These are phyloP conservation scores for Ploettnerulaceae sp. DNA, from an alignment of 2,329 filamentous ascomycete genomes.

Conservation along the genomic window DNA sequence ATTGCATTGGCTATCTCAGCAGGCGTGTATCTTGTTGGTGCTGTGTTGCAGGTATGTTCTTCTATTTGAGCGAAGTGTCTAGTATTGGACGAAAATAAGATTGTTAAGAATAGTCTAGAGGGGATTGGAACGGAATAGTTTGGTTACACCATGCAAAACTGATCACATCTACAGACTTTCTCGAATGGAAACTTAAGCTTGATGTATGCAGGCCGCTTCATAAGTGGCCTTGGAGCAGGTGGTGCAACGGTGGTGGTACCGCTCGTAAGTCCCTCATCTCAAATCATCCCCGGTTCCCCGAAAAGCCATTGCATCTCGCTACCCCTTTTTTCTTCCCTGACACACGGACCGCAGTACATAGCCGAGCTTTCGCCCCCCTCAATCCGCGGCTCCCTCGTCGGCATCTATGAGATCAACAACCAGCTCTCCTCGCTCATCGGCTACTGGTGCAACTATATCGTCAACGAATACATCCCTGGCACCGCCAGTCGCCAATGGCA, in stretches of 20 bases:
- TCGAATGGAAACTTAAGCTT: constrained; percentile 18
- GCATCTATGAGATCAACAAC: constrained; percentile 30
- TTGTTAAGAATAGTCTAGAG: too few relatives aligned
- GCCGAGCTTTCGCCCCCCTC: constrained; percentile 28
- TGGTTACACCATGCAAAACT: too few relatives aligned
- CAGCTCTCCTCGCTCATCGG: constrained; percentile 24
- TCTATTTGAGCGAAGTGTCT: too few relatives aligned
- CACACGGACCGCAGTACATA: constrained; percentile 26
- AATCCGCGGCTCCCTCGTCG: constrained; percentile 27
- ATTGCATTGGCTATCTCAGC: constrained; percentile 13
- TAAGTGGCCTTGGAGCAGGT: constrained; percentile 28
- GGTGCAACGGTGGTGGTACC: constrained; percentile 26
- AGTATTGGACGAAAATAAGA: too few relatives aligned
- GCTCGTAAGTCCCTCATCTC: constrained; percentile 17
- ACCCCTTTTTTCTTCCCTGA: too few relatives aligned
- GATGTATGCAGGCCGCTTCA: constrained; percentile 29
- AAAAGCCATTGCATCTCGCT: too few relatives aligned
- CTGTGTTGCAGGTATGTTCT: constrained; percentile 20
- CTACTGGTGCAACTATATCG: constrained; percentile 29
- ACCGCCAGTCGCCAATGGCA: constrained; percentile 31
- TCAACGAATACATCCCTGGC: constrained; percentile 18
- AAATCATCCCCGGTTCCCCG: neutral
- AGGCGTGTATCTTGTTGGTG: constrained; percentile 17
- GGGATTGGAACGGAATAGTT: too few relatives aligned
- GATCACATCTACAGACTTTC: constrained; percentile 18